Conservation (phyloP, 495 filamentous ascomycete species). For the Trypethelium eluteriae region DNA sequence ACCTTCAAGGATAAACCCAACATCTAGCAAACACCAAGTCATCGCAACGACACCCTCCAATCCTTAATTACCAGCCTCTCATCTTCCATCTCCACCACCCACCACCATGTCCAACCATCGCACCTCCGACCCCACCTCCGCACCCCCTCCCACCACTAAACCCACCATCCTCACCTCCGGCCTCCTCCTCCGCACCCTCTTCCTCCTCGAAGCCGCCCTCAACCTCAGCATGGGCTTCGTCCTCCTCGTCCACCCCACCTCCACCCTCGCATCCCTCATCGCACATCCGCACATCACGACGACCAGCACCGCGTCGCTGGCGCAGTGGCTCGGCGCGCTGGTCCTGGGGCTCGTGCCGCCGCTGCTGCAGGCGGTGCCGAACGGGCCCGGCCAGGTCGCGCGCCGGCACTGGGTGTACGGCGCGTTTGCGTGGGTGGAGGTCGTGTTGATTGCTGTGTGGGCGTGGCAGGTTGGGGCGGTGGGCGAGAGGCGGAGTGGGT, state of each 20-base stretch:
- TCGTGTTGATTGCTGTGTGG: background rate
- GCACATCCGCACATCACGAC: background rate
- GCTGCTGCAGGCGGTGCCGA: background rate
- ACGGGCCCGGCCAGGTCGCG: background rate
- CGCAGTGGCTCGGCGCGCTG: slow-evolving; percentile 5
- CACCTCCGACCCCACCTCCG: too few relatives aligned
- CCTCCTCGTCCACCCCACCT: slow-evolving; percentile 1
- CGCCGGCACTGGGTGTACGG: background rate
- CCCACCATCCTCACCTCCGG: background rate
- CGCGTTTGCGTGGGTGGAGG: background rate
- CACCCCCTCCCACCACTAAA: background rate
- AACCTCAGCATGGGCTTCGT: background rate
- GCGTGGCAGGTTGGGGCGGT: background rate
- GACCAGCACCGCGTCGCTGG: background rate
- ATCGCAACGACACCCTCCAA: too few relatives aligned
- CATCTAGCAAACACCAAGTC: too few relatives aligned
- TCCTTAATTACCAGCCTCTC: too few relatives aligned
- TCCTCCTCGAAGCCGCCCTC: slow-evolving; percentile 6
- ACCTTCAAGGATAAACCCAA: too few relatives aligned
- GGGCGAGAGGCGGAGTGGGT: background rate
- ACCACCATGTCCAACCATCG: too few relatives aligned
- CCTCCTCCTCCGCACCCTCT: background rate
- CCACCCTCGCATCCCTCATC: background rate
- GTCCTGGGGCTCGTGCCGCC: background rate
- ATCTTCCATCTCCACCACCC: too few relatives aligned